These are phyloP conservation scores for Reticulascus tulasneorum DNA, from an alignment of 2,329 filamentous ascomycete genomes.

Conservation along the genomic window DNA sequence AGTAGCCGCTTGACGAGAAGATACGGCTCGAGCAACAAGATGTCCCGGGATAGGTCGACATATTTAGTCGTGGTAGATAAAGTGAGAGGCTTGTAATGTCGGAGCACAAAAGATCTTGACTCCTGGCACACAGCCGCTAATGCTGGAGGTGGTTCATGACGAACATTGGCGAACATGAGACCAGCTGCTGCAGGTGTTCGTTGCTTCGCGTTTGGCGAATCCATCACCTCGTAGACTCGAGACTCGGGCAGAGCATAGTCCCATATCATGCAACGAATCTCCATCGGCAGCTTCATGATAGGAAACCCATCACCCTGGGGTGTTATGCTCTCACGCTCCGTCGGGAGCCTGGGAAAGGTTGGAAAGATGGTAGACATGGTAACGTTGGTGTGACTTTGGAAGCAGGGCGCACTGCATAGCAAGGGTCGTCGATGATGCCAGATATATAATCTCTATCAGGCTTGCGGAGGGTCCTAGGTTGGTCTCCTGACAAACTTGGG, in stretches of 20 bases:
- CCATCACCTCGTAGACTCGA: constrained; percentile 43
- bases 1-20: constrained; percentile 42
- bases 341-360: not conserved
- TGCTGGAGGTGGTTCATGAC: constrained; percentile 39
- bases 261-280: constrained; percentile 44
- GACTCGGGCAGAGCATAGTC: constrained; percentile 38
- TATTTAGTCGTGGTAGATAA: constrained; percentile 43
- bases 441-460: too few relatives aligned
- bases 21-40: constrained; percentile 44
- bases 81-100: constrained; percentile 38
- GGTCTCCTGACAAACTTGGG: too few relatives aligned
- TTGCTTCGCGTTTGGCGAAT: constrained; percentile 37
- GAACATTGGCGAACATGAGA: constrained; percentile 43
- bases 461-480: too few relatives aligned
- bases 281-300: constrained; percentile 31
- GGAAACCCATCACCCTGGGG: constrained; percentile 6
- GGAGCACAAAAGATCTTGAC: constrained; percentile 36
- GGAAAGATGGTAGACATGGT: constrained; percentile 9
- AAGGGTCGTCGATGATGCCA: constrained; percentile 7
- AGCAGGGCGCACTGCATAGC: constrained; percentile 12
- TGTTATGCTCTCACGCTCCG: not conserved
- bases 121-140: constrained; percentile 41
- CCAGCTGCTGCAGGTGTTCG: constrained; percentile 35
- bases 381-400: constrained; percentile 8
- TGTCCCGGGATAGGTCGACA: constrained; percentile 40